Percentiles rank a stretch among this genome's conserved stretches.
phyloP scores from a whole-genome alignment of 73 alveolate species.

The Tetrahymena malaccensis region DNA sequence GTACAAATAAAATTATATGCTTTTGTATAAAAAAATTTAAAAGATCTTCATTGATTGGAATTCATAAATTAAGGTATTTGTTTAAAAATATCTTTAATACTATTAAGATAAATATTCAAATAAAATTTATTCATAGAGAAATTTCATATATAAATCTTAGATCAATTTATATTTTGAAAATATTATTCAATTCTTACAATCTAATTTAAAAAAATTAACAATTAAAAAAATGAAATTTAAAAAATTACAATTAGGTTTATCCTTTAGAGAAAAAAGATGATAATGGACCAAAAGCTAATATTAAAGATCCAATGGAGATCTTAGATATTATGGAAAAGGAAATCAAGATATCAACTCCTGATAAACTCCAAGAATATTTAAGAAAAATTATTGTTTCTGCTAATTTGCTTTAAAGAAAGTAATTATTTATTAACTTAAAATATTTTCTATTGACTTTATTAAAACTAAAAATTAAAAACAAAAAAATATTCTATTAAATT shows the following conservation, averaged over 20 bases:
- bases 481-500: neutral
- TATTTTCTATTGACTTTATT: no score
- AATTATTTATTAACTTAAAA: neutral
- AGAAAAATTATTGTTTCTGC: constrained; percentile 36
- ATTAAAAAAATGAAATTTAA: no score
- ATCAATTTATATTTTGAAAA: no score
- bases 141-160: no score
- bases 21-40: neutral
- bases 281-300: constrained; percentile 21
- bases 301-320: constrained; percentile 23
- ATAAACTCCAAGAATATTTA: constrained; percentile 21
- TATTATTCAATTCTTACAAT: no score
- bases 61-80: neutral
- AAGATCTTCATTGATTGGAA: neutral
- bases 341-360: constrained; percentile 15
- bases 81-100: neutral
- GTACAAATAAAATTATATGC: neutral
- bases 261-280: constrained; percentile 10
- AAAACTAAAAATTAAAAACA: neutral
- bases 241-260: neutral
- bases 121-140: no score
- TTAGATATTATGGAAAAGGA: constrained; percentile 25
- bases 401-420: constrained; percentile 9
- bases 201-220: no score
- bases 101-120: no score